phyloP scores from a whole-genome alignment of 108 stramenopile species.

The Poteriospumella lacustris region DNA sequence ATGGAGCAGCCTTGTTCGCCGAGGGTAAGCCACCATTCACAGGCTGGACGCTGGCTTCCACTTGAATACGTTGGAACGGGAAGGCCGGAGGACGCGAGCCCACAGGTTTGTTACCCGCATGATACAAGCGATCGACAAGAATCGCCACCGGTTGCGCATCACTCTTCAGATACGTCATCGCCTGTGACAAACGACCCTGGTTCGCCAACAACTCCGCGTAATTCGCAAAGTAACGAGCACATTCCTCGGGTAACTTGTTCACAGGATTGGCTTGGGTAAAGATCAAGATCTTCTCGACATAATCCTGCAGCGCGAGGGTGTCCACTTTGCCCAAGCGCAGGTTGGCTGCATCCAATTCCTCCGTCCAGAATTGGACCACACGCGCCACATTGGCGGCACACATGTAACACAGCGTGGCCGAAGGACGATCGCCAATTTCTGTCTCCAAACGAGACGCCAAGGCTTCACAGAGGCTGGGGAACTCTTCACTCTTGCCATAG shows the following conservation, averaged over 20 bases:
- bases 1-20: neutral
- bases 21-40: neutral
- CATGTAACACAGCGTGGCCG: constrained; percentile 86
- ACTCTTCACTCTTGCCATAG: constrained; percentile 82
- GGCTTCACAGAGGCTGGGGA: constrained; percentile 73
- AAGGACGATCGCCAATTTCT: constrained; percentile 60
- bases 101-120: constrained; percentile 39
- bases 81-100: constrained; percentile 36
- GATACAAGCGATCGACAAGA: neutral
- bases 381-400: constrained; percentile 79
- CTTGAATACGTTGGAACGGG: constrained; percentile 35
- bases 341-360: constrained; percentile 60
- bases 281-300: constrained; percentile 79
- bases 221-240: constrained; percentile 63
- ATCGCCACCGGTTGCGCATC: constrained; percentile 25
- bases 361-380: constrained; percentile 72
- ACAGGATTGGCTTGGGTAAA: constrained; percentile 62
- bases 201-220: constrained; percentile 80
- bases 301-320: constrained; percentile 73
- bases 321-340: constrained; percentile 23
- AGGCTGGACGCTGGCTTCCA: constrained; percentile 33
- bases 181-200: constrained; percentile 76
- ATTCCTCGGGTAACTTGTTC: constrained; percentile 60
- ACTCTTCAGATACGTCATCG: constrained; percentile 57
- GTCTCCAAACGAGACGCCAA: constrained; percentile 75